Conservation (phyloP, 2,329 filamentous ascomycete genomes). For the Ophidiomyces ophidiicola region DNA sequence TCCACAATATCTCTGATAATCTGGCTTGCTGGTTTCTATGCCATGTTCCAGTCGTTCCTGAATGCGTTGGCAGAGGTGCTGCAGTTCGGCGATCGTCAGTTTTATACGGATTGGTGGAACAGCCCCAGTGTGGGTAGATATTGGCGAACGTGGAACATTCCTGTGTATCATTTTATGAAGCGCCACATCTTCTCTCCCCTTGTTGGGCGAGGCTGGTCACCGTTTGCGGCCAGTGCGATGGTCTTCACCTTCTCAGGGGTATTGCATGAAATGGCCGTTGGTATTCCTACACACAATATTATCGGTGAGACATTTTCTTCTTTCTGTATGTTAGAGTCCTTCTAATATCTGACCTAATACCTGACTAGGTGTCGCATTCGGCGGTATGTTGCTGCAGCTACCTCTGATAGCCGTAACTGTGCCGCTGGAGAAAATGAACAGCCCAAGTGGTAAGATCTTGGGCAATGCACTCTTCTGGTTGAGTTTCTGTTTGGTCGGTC, state of each 20-base stretch:
- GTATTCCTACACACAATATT: conserved; percentile 86
- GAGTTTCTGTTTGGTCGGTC: conserved; percentile 87
- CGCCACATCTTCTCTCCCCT: conserved; percentile 85
- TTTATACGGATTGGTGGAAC: conserved; percentile 99
- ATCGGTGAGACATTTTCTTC: conserved; percentile 48
- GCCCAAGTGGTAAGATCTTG: conserved; percentile 61
- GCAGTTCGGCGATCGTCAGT: conserved; percentile 81
- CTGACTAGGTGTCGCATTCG: conserved; percentile 67
- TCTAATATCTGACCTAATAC: neutral
- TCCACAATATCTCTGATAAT: conserved; percentile 91
- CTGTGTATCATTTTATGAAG: conserved; percentile 93
- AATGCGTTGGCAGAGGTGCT: conserved; percentile 86
- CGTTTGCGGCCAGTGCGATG: conserved; percentile 56
- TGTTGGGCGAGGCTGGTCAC: conserved; percentile 68
- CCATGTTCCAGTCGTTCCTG: conserved; percentile 81
- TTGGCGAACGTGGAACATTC: conserved; percentile 96
- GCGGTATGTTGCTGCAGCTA: conserved; percentile 87
- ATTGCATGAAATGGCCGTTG: conserved; percentile 83
- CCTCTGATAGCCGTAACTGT: conserved; percentile 74
- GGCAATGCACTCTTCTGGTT: conserved; percentile 96
- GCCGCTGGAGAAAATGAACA: conserved; percentile 64
- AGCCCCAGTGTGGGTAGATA: conserved; percentile 72
- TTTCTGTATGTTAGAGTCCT: neutral
- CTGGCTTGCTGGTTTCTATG: conserved; percentile 96
- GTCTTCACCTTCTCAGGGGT: conserved; percentile 85